These are phyloP conservation scores for Verticillium nubilum DNA, from an alignment of 2,329 filamentous ascomycete genomes.

Conservation along the genomic window DNA sequence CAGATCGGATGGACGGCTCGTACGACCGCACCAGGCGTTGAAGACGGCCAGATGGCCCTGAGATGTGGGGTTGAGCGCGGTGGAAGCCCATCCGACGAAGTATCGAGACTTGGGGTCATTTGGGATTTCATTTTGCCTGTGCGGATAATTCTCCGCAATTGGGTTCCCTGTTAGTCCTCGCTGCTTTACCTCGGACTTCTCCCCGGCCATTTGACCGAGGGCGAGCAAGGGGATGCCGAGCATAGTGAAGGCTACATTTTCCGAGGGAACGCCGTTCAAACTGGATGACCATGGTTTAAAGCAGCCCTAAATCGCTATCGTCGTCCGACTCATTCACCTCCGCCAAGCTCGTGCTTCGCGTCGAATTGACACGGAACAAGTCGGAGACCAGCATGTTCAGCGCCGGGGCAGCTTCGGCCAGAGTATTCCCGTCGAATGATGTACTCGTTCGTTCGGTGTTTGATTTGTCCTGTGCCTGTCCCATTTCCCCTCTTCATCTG, in stretches of 20 bases:
- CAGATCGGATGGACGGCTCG: conserved; percentile 12
- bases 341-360: neutral
- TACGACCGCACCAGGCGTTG: conserved; percentile 7
- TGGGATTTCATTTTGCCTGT: neutral
- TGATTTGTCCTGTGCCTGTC: neutral
- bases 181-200: neutral
- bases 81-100: neutral
- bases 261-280: neutral
- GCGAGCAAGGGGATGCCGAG: neutral
- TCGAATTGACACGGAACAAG: conserved; percentile 1
- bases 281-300: neutral
- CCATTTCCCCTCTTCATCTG: neutral
- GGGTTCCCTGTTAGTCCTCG: neutral
- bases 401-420: neutral
- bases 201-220: neutral
- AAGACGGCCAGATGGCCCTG: neutral
- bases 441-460: neutral
- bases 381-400: neutral
- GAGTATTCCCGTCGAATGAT: neutral
- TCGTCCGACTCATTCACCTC: neutral
- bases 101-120: conserved; percentile 1
- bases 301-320: neutral
- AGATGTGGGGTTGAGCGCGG: neutral
- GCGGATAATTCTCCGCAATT: conserved; percentile 3
- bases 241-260: neutral